Evolutionary conservation across 345 rosid genomes (phyloP), one percentile per base, ranked within the genome.

Genomic region (Moricandia moricandioides): DNA sequence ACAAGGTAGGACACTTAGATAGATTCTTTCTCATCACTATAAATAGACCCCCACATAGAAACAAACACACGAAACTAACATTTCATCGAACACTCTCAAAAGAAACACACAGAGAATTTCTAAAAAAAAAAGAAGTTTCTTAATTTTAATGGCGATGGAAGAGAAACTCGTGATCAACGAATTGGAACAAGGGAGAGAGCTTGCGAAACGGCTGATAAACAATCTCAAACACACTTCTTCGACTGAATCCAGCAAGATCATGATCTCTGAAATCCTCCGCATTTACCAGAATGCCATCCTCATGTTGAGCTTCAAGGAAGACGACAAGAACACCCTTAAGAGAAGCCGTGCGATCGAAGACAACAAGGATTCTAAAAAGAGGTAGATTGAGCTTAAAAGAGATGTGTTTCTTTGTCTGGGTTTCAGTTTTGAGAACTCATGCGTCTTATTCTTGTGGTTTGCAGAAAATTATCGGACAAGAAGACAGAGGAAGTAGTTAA

Each of bases 271-370:
- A 57, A 85, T 93, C 37, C 85, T 93, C 56, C 58, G 71, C 74
- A 83, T 86, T 4, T 91, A 89, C 78, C 89, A 93, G 64, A 91
- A 85, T 66, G 83, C 90, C 8, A 88, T 94, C 30, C 78, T 86
- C 18, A 54, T 85, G 77, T 82, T 94, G 26, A 84, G 85, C 69
- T 73, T 65, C 33, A 71, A 43, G 26, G 24, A 34, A 17, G 83
- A 66, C 59, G 66, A 69, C 39, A 73, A 79, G 24, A 77, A 80
- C 75, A 16, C 9, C 35, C 56, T 60, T 4, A 72, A 72, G 14
- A n/a, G 52, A 21, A 78, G 81, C 68, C 82, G 73, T 0, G 71
- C 43, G 65, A 79, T 77, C 33, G 80, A 86, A 6, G 70, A 4
- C 33, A 3, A 27, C 2, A 74, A 76, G 14, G 78, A 69, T 78